Conservation (phyloP, 305 asterid species). For the Petunia hybrid region DNA sequence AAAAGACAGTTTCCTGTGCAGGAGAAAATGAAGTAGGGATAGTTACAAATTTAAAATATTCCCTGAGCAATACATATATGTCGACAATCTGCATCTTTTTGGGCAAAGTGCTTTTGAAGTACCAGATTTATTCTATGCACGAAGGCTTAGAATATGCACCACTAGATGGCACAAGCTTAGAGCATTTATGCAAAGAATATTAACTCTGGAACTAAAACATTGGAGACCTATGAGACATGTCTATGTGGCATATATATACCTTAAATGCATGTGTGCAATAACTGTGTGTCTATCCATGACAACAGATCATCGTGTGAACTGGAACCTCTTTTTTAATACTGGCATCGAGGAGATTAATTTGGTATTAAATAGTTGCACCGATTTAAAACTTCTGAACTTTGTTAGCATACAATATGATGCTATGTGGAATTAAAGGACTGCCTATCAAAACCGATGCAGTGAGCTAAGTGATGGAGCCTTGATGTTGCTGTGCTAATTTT, state of each 20-base stretch:
- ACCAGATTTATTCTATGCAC: neutral
- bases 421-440: neutral
- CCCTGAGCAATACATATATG: neutral
- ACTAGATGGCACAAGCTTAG: neutral
- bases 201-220: conserved; percentile 4
- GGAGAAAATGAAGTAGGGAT: neutral
- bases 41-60: neutral
- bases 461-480: conserved; percentile 2
- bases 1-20: conserved; percentile 4
- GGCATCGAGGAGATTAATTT: neutral
- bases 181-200: neutral
- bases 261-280: neutral
- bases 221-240: neutral
- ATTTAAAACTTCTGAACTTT: neutral
- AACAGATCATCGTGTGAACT: neutral
- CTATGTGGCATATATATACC: neutral
- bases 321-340: conserved; percentile 10
- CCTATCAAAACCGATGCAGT: neutral
- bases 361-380: conserved; percentile 11
- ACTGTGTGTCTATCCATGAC: neutral
- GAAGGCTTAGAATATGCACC: neutral
- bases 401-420: conserved; percentile 2
- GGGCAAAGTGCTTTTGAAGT: neutral
- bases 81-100: neutral
- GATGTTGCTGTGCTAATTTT: neutral